phyloP scores from a whole-genome alignment of 2,329 filamentous ascomycete species.

The Dothistroma pini region DNA sequence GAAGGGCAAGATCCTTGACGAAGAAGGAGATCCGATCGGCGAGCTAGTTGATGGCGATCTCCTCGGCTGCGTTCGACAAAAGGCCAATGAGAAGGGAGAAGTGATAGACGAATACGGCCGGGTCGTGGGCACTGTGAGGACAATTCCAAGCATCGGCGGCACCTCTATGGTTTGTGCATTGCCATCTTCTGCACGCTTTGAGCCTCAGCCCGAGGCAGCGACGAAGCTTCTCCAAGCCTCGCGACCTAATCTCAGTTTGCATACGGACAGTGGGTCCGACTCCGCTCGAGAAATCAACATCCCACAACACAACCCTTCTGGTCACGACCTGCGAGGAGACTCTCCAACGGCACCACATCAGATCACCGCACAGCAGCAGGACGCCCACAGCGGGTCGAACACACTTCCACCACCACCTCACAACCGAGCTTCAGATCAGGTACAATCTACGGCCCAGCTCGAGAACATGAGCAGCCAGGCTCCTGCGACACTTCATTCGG shows the following conservation, averaged over 20 bases:
- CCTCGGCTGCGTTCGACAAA: slow-evolving; percentile 45
- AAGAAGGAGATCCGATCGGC: slow-evolving; percentile 48
- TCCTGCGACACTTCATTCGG: background rate
- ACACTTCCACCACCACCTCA: background rate
- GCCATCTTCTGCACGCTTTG: background rate
- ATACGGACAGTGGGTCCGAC: background rate
- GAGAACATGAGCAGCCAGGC: background rate
- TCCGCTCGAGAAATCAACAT: too few relatives aligned
- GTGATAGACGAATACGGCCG: slow-evolving; percentile 48
- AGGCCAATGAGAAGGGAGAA: slow-evolving; percentile 45
- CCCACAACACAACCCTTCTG: background rate
- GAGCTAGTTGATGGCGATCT: slow-evolving; percentile 46
- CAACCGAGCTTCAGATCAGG: background rate
- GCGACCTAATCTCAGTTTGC: background rate
- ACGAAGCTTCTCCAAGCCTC: background rate
- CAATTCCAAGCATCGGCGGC: background rate
- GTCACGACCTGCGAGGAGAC: background rate
- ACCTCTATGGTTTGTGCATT: background rate
- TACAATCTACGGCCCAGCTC: background rate
- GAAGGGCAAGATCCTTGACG: slow-evolving; percentile 48
- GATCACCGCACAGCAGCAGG: background rate
- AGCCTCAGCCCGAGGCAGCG: background rate
- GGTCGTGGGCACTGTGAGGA: slow-evolving; percentile 39
- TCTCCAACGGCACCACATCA: background rate
- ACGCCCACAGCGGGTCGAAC: background rate